Conservation (phyloP, 192 early-diverging fungal genomes). For the Geranomyces variabilis region DNA sequence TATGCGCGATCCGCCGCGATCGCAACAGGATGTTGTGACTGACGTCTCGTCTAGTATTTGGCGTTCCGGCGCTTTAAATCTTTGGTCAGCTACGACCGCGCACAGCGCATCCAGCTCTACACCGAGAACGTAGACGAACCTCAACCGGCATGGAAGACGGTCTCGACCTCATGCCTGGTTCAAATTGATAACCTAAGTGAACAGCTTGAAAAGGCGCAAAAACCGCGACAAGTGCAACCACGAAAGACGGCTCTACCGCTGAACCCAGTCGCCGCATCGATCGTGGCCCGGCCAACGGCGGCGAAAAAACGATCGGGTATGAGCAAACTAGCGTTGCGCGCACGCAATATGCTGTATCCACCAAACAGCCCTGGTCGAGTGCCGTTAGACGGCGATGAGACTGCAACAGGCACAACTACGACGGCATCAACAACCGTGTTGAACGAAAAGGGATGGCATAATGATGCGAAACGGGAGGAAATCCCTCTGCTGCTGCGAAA, state of each 20-base stretch:
- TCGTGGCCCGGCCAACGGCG: background rate
- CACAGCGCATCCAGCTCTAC: slow-evolving; percentile 10
- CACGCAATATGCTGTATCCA: slow-evolving; percentile 4
- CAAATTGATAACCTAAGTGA: slow-evolving; percentile 15
- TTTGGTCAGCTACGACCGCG: slow-evolving; percentile 4
- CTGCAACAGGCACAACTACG: background rate
- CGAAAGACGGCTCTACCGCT: background rate
- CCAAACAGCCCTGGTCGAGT: slow-evolving; percentile 14
- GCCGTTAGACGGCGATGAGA: background rate
- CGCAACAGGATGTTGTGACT: too few relatives aligned
- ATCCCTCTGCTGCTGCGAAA: slow-evolving; percentile 4
- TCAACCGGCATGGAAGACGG: slow-evolving; percentile 9
- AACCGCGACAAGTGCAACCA: background rate
- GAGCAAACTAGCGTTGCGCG: background rate
- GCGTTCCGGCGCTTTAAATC: slow-evolving; percentile 13
- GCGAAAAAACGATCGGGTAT: background rate
- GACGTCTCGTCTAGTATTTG: background rate
- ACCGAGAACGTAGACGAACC: background rate
- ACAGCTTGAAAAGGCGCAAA: slow-evolving; percentile 17
- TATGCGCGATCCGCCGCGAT: background rate
- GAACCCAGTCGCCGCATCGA: too few relatives aligned
- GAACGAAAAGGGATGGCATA: background rate
- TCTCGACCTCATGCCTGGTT: slow-evolving; percentile 7
- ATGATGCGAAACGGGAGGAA: background rate
- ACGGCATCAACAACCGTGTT: background rate